phyloP scores from a whole-genome alignment of 768 basidiomycete genomes.

The Hebeloma cylindrosporum region DNA sequence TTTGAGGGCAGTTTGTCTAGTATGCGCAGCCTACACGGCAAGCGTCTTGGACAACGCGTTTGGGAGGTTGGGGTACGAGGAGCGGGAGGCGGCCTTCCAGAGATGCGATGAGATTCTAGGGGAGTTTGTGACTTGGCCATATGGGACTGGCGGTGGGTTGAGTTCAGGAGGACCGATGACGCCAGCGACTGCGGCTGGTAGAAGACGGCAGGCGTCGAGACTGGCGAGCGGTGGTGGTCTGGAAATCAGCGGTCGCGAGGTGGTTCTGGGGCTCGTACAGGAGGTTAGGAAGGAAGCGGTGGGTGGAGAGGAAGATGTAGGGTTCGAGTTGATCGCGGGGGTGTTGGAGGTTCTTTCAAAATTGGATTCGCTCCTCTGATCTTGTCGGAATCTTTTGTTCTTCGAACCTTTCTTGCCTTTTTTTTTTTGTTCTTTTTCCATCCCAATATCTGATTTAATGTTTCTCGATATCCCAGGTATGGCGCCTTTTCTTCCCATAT shows the following conservation, averaged over 20 bases:
- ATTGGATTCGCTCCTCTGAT: conserved; percentile 79
- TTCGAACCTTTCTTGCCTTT: neutral
- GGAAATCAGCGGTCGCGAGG: conserved; percentile 54
- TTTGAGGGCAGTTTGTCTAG: conserved; percentile 79
- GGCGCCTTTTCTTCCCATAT: too few species aligned
- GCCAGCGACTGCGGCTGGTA: conserved; percentile 28
- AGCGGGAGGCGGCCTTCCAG: conserved; percentile 89
- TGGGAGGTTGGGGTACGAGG: conserved; percentile 84
- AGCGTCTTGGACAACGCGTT: conserved; percentile 96
- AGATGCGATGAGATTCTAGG: conserved; percentile 92
- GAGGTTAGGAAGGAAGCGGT: conserved; percentile 74
- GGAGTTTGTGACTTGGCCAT: conserved; percentile 92
- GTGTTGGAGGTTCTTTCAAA: conserved; percentile 92
- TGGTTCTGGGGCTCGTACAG: conserved; percentile 68
- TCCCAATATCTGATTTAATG: neutral
- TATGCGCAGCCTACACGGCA: conserved; percentile 91
- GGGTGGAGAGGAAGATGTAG: conserved; percentile 72
- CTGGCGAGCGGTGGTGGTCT: conserved; percentile 55
- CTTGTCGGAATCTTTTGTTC: neutral
- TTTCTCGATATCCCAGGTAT: too few species aligned
- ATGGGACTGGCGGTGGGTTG: conserved; percentile 41
- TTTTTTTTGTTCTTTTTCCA: neutral
- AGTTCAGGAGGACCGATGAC: conserved; percentile 34
- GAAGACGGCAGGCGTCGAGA: conserved; percentile 40
- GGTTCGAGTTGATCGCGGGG: conserved; percentile 89